Evolutionary conservation across 441 rosid genomes (phyloP), one percentile per base, ranked within the genome.

Genomic region (Erodium trifolium): DNA sequence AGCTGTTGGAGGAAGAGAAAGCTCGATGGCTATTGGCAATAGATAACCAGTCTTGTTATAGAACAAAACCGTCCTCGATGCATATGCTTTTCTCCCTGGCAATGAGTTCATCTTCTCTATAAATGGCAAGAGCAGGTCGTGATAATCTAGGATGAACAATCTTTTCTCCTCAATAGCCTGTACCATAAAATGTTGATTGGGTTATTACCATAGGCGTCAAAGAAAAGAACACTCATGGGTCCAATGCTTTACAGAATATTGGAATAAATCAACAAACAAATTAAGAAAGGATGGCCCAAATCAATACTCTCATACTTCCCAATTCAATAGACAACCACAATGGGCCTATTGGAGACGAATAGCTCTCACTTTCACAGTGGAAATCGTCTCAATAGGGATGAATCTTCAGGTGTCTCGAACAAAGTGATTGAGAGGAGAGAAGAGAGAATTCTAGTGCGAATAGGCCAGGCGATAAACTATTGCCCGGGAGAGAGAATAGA

Each of bases 101-200:
- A 88, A 77, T 34, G 84, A 75, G 74, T 85, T 88, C 69, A 88
- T 85, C 83, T 80, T 86, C 63, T 81, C 74, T 6, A 88, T 77
- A 65, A 93, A 93, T 17, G 96, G 96, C 73, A 91, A 69, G 72
- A 93, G 84, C 84, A 89, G 75, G 84, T 91, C 99, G 74, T 91
- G 97, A 76, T 86, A 89, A 76, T 93, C 95, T 17, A 89, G 75
- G 23, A 88, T 83, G 76, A 93, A 93, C 77, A 93, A 78, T 78
- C 93, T 86, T 70, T 85, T 88, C 77, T 89, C 96, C 78, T 85
- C 85, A 31, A 89, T 87, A 71, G 97, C 96, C 97, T 93, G 86
- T 59, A 75, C 66, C 64, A 71, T 64, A 72, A 73, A 31, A 73
- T 14, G 73, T 34, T 27, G 65, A 53, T 16, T 8, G 59, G 23